A percentile compares a stretch with the other conserved stretches of the same genome.
Conservation (phyloP, 2,329 filamentous ascomycete species). For the Hymenoscyphus fraxineus region DNA sequence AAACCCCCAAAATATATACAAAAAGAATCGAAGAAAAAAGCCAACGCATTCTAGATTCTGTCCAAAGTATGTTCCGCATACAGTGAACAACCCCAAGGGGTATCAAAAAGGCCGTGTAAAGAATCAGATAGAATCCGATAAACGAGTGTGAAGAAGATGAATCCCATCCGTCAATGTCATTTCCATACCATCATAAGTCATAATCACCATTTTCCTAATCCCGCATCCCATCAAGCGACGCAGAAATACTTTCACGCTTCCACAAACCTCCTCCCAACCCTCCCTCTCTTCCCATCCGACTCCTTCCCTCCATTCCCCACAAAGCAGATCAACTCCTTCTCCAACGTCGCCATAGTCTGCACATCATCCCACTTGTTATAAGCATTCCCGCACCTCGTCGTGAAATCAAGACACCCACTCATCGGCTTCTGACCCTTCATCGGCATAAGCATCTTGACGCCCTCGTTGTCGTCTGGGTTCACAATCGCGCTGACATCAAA, state of each 20-base stretch:
- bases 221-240: background rate
- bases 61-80: too few relatives aligned
- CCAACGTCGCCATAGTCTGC: constrained; percentile 50
- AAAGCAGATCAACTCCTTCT: constrained; percentile 46
- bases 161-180: too few relatives aligned
- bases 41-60: too few relatives aligned
- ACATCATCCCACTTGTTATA: constrained; percentile 54
- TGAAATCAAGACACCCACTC: constrained; percentile 51
- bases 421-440: constrained; percentile 36
- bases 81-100: too few relatives aligned
- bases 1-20: too few relatives aligned
- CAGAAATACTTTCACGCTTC: background rate
- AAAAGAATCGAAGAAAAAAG: too few relatives aligned
- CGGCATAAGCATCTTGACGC: constrained; percentile 55
- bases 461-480: constrained; percentile 45
- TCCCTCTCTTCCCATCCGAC: background rate
- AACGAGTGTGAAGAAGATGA: too few relatives aligned
- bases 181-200: too few relatives aligned
- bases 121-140: too few relatives aligned
- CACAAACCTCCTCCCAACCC: background rate
- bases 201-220: too few relatives aligned
- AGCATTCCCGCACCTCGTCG: constrained; percentile 44
- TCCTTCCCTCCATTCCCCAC: constrained; percentile 22
- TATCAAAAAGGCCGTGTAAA: too few relatives aligned
- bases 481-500: constrained; percentile 59